phyloP scores from a whole-genome alignment of 73 alveolate genomes.

The Symbiodinium natans region DNA sequence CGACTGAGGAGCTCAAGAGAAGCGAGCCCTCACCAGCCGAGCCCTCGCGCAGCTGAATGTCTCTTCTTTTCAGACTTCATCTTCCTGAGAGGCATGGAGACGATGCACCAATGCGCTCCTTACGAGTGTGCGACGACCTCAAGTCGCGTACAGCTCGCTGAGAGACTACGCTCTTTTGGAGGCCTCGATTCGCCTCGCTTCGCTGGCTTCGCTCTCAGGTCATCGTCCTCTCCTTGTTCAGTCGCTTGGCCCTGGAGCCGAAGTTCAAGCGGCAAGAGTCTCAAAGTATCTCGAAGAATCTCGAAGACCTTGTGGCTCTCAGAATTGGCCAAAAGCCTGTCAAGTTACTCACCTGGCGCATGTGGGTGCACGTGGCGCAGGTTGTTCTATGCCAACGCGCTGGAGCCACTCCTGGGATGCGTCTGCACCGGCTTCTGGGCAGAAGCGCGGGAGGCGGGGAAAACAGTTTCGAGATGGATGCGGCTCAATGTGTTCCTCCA shows the following conservation, averaged over 20 bases:
- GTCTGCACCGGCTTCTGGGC: conserved; percentile 66
- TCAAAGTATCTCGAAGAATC: neutral
- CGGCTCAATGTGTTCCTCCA: neutral
- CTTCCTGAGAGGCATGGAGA: conserved; percentile 41
- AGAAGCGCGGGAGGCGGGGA: conserved; percentile 53
- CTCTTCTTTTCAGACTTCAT: neutral
- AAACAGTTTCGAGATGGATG: neutral
- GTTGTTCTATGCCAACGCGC: conserved; percentile 31
- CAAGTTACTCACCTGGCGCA: neutral
- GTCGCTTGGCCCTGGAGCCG: conserved; percentile 88
- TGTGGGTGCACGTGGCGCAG: neutral
- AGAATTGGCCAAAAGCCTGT: neutral
- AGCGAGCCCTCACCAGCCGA: conserved; percentile 66
- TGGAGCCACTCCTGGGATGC: conserved; percentile 57
- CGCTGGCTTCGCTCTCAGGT: conserved; percentile 18
- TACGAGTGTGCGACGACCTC: conserved; percentile 47
- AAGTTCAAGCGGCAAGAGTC: conserved; percentile 38
- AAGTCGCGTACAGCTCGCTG: neutral
- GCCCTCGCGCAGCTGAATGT: neutral
- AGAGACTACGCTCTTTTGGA: neutral
- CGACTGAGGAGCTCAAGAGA: conserved; percentile 43
- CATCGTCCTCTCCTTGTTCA: conserved; percentile 64
- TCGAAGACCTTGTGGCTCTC: neutral
- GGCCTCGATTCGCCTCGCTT: neutral
- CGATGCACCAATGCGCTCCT: conserved; percentile 65